Base-by-base conservation (phyloP, 208 protist genomes). In the Crithidia sp. region DNA sequence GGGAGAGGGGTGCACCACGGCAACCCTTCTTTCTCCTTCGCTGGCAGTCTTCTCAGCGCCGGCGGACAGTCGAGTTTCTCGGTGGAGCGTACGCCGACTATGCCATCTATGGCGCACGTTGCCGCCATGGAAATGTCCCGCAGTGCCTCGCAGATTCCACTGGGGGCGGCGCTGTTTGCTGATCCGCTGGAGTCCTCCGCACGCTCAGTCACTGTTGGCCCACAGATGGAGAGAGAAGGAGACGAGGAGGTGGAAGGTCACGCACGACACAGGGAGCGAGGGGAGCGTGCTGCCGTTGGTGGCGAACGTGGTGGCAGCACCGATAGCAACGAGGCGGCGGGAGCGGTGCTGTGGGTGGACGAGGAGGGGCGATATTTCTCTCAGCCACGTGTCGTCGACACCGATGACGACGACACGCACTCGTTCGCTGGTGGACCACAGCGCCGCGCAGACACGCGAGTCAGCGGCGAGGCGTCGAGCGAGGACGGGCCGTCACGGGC, bases 131-230 rank as follows among this genome's bases (percentile, higher is more conserved):
- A 78, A 14, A 12, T 17, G 49, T 78, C 73, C 13, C 8, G 16
- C 17, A 63, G 36, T 5, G 73, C 58, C 19, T 53, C 16, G 40
- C 44, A 52, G 8, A 68, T 59, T 10, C 73, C 73, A 17, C 50
- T 14, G 28, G 60, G 54, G 36, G 68, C 73, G 2, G 68, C 66
- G 6, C 57, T 78, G 41, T 78, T 78, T 19, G 4, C 67, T 3
- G 67, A 55, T 8, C 36, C 7, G 0, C 37, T 36, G 8, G 47
- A 9, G 12, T 2, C 53, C 0, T 17, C 39, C 36, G 4, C 16
- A 0, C 19, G 12, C 10, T 70, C 65, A 4, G 12, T 61, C 41
- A 5, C 65, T 17, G 52, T 57, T 2, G 37, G 5, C 12, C 54
- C 65, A 5, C 37, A 16, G 16, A 16, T 16, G 49, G 63, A 59